These are phyloP conservation scores for Oropetium thomaeum DNA, from an alignment of 176 grass and related monocot genomes.

Conservation along the genomic window DNA sequence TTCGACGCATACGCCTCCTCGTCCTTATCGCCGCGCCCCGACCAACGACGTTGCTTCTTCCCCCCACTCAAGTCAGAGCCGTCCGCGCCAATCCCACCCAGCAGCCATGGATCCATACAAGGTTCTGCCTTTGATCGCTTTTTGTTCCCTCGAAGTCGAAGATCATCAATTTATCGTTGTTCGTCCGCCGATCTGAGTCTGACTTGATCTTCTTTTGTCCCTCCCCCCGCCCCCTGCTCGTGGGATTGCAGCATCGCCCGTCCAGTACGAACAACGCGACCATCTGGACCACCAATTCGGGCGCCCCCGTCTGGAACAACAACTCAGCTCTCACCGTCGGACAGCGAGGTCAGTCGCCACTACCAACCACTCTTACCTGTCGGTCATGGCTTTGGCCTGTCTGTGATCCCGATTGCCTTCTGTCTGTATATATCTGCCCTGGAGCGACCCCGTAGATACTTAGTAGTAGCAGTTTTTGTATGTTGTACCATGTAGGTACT, in stretches of 20 bases:
- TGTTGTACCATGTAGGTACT: too few relatives aligned
- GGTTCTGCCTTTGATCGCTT: constrained; percentile 38
- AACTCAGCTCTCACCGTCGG: constrained; percentile 75
- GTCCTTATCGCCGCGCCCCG: constrained; percentile 26
- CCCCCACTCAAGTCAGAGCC: background rate
- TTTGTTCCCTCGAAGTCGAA: background rate
- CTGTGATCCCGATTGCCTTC: background rate
- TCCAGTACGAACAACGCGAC: constrained; percentile 51
- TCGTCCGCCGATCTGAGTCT: background rate
- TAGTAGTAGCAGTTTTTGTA: too few relatives aligned
- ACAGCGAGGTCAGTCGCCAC: constrained; percentile 29
- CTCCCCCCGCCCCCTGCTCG: background rate
- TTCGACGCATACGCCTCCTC: too few relatives aligned
- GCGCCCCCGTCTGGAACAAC: constrained; percentile 80
- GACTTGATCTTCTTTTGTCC: background rate
- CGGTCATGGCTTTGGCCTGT: background rate
- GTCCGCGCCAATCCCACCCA: background rate
- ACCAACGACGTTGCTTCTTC: background rate
- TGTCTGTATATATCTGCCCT: background rate
- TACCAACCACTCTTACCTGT: too few relatives aligned
- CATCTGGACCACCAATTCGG: constrained; percentile 83
- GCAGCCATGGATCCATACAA: constrained; percentile 80
- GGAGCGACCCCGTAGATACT: too few relatives aligned
- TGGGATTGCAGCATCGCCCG: constrained; percentile 33
- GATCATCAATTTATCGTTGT: constrained; percentile 11